Base-by-base conservation (phyloP, 257 asterid genomes). In the Linaria vulgaris region DNA sequence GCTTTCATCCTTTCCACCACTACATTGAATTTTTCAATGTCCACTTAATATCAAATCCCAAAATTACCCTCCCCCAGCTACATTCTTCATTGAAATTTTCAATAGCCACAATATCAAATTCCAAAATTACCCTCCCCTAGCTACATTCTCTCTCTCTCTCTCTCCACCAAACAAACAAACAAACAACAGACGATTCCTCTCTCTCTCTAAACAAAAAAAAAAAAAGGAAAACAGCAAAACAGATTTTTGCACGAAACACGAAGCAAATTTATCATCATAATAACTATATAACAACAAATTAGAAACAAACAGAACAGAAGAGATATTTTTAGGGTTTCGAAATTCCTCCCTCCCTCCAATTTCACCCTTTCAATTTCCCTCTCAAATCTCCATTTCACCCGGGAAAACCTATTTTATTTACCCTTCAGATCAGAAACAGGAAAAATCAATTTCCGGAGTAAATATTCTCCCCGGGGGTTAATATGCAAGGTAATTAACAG, bases 321-420 rank as follows among this genome's bases (percentile, higher is more conserved):
- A 57, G 27, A 64, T 31, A 53, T 48, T 73, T 79, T 73, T 79
- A 77, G 85, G 88, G 82, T 80, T 82, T 69, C 76, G 63, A 27
- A 73, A 63, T 53, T 73, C 77, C 73, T 75, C 78, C 67, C 56
- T 73, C 69, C 75, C 58, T n/a, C n/a, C n/a, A n/a, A n/a, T n/a
- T n/a, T n/a, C n/a, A n/a, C n/a, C n/a, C 51, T 19, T 67, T 49
- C 25, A 38, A 17, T 14, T 62, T 67, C 72, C 67, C 66, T 65
- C 41, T 22, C 12, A 64, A 44, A 63, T 41, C 44, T 58, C 72
- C 67, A 61, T 54, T 59, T 38, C 41, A 59, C 45, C 13, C 74
- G 52, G 50, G 72, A 69, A 63, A 69, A 43, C 52, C 50, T 69
- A 64, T 60, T 65, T 59, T 45, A n/a, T n/a, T n/a, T n/a, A 64